These are phyloP conservation scores for Geotrichum siamense DNA, from an alignment of 1,139 yeast genomes.

Conservation along the genomic window DNA sequence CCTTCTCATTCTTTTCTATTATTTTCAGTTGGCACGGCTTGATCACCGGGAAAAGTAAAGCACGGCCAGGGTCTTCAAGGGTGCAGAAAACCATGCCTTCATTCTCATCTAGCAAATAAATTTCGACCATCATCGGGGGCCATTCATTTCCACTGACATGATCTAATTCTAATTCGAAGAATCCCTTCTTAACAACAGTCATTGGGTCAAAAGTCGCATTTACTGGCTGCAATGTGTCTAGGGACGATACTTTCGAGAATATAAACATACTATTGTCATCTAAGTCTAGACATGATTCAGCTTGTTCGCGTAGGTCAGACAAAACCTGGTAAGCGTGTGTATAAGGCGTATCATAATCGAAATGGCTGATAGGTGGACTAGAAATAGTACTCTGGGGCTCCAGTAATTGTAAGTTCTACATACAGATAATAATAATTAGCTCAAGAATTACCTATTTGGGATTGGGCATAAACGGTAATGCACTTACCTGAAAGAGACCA, in stretches of 20 bases:
- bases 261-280: conserved; percentile 26
- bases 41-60: conserved; percentile 35
- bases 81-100: conserved; percentile 33
- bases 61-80: conserved; percentile 33
- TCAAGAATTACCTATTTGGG: too few species aligned
- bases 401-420: conserved; percentile 20
- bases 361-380: conserved; percentile 17
- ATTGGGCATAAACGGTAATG: too few species aligned
- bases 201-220: conserved; percentile 30
- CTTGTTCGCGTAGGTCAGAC: conserved; percentile 22
- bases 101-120: conserved; percentile 29
- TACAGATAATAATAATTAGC: too few species aligned
- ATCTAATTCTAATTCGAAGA: conserved; percentile 31
- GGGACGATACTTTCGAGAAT: conserved; percentile 30
- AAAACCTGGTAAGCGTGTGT: conserved; percentile 18
- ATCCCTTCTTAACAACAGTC: conserved; percentile 30
- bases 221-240: conserved; percentile 28
- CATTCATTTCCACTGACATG: conserved; percentile 24
- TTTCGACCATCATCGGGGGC: conserved; percentile 22
- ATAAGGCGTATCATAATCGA: conserved; percentile 15
- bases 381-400: too few species aligned
- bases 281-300: conserved; percentile 22
- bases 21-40: conserved; percentile 29
- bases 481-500: conserved; percentile 25
- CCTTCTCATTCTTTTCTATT: not conserved